Base-by-base conservation (phyloP, 2,329 filamentous ascomycete species). In the Aspergillus eucalypticola region DNA sequence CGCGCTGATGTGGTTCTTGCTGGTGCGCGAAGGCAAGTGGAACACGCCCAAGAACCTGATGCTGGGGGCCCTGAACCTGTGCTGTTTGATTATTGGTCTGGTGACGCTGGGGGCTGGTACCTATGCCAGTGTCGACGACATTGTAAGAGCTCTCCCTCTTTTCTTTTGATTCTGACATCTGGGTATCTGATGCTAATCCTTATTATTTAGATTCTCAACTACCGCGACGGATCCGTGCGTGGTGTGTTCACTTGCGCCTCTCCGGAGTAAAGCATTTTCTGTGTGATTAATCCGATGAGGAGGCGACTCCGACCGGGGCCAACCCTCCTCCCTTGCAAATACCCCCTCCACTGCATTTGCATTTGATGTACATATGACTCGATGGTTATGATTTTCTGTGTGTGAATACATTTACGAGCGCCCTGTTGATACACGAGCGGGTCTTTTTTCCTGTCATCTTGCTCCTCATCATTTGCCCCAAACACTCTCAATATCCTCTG, bases 21-120 rank as follows among this genome's bases (percentile, higher is more conserved):
- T 73, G 21, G 58, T 73, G 25, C 66, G 67, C 8, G 66, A 73
- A 61, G 71, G 71, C 10, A 58, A 54, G 5, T 72, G 68, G 69
- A 65, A 59, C 17, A 59, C 64, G 13, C 64, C 58, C 17, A 82
- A 83, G 38, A 82, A 79, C 55, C 50, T 84, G 7, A 84, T 85
- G 46, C 82, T 87, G n/a, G 75, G 78, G 3, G 58, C 70, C 0
- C 71, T 94, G 60, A 96, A 96, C 69, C 69, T 88, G 11, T 63
- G 86, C 64, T 85, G 94, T 60, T 90, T 93, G 58, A 17, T 83
- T 2, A 86, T 90, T 17, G 92, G 92, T 1, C 51, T 93, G 15
- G 82, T 92, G 66, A 93, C 93, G 76, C 77, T 96, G 53, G 87
- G 82, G 0, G 90, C 82, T 0, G 92, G 92, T 39, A 96, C 91